phyloP scores from a whole-genome alignment of 768 basidiomycete species.

The Pholiota microspora region DNA sequence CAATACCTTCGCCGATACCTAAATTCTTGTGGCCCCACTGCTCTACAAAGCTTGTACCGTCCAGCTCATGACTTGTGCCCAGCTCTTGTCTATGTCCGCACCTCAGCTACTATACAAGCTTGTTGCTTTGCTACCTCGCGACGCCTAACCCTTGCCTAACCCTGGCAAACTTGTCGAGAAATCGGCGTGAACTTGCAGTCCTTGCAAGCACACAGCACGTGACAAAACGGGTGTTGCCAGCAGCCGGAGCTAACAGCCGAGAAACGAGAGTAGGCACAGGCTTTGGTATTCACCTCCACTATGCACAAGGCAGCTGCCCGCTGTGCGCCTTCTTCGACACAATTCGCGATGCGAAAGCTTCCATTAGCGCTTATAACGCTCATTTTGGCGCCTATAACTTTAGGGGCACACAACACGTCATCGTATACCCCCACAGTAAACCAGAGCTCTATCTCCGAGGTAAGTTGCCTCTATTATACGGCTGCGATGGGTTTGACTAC shows the following conservation, averaged over 20 bases:
- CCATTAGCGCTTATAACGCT: slow-evolving; percentile 9
- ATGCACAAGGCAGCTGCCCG: not conserved
- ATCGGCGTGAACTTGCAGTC: too few species aligned
- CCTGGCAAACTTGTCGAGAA: too few species aligned
- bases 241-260: not conserved
- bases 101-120: too few species aligned
- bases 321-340: not conserved
- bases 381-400: not conserved
- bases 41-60: too few species aligned
- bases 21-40: too few species aligned
- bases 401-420: slow-evolving; percentile 18
- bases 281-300: not conserved
- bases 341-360: slow-evolving; percentile 9
- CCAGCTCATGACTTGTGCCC: too few species aligned
- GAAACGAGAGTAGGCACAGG: not conserved
- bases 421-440: slow-evolving; percentile 14
- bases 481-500: not conserved
- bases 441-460: slow-evolving; percentile 4
- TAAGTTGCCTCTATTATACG: not conserved
- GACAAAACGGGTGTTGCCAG: not conserved
- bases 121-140: too few species aligned
- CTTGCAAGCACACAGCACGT: too few species aligned
- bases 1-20: too few species aligned
- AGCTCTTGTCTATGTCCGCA: too few species aligned
- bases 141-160: too few species aligned